phyloP scores from a whole-genome alignment of 106 monocot species.

The Dactylorhiza incarnata region DNA sequence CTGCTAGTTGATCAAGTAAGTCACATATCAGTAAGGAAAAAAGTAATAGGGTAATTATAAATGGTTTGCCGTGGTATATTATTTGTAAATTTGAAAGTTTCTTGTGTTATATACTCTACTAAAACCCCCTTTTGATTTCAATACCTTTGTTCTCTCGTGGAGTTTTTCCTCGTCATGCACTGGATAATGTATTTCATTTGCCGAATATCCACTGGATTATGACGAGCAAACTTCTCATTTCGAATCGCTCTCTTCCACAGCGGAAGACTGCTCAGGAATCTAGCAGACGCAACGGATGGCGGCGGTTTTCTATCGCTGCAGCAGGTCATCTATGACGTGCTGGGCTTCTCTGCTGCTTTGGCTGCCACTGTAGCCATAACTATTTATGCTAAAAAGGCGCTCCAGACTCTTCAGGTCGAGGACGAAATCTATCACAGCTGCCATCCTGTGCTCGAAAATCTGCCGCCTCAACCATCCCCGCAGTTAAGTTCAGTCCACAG shows the following conservation, averaged over 20 bases:
- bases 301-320: constrained; percentile 52
- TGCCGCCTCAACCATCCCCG: not conserved
- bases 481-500: not conserved
- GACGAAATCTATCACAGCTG: constrained; percentile 46
- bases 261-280: constrained; percentile 56
- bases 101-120: too few relatives aligned
- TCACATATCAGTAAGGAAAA: too few relatives aligned
- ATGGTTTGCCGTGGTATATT: too few relatives aligned
- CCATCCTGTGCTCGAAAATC: not conserved
- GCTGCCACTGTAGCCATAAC: constrained; percentile 72
- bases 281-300: constrained; percentile 59
- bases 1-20: too few relatives aligned
- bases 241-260: constrained; percentile 21
- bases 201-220: too few relatives aligned
- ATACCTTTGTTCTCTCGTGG: too few relatives aligned
- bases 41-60: too few relatives aligned
- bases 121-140: too few relatives aligned
- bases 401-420: constrained; percentile 65
- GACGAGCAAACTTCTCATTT: not conserved
- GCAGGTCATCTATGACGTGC: constrained; percentile 69
- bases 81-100: too few relatives aligned
- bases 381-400: constrained; percentile 71
- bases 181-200: too few relatives aligned
- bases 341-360: constrained; percentile 53
- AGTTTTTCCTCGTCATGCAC: too few relatives aligned